Evolutionary conservation across 371 early-diverging fungal species (phyloP), one percentile per base, ranked within the genome.

Genomic region (Rhizomucor pusillus): DNA sequence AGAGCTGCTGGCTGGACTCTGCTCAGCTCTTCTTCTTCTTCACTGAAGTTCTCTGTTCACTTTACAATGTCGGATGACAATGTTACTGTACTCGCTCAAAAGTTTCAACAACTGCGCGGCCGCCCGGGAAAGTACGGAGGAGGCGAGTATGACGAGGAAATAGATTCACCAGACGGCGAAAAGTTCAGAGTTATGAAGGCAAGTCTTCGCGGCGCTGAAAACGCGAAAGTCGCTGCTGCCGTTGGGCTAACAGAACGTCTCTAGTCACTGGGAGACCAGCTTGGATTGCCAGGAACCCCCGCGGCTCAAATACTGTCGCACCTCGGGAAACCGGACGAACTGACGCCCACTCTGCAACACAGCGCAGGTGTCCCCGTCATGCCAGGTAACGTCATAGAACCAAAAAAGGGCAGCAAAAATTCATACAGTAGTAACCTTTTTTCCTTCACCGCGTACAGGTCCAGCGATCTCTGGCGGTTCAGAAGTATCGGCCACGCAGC

Each of bases 281-380:
- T 76, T 58, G 80, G 77, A 39, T 56, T 56, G 24, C 68, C 71
- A 14, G 69, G 69, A 22, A 77, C 75, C 1, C 71, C 77, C 11
- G 80, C 80, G 2, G 52, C 71, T 0, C 56, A 70, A 33, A 54
- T 80, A 20, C 50, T 77, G 20, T 19, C 47, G 34, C 69, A 63
- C 11, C 65, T 85, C 69, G 83, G 83, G 5, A 54, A 70, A 18
- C 86, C 86, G 4, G 83, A 85, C 48, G 80, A 77, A 47, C 50
- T 77, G 43, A 73, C 69, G 23, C 69, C 61, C 12, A 62, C 61
- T 11, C 49, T 77, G 63, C 59, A 55, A 40, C 52, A 39, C 19
- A 29, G 58, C 54, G 48, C 66, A 37, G 16, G 62, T 57, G 29
- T 68, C 50, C 47, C 52, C 47, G 55, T 57, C 22, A 78, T 78